Evolutionary conservation across 306 rosid species (phyloP).

Genomic region (Neltuma alba): DNA sequence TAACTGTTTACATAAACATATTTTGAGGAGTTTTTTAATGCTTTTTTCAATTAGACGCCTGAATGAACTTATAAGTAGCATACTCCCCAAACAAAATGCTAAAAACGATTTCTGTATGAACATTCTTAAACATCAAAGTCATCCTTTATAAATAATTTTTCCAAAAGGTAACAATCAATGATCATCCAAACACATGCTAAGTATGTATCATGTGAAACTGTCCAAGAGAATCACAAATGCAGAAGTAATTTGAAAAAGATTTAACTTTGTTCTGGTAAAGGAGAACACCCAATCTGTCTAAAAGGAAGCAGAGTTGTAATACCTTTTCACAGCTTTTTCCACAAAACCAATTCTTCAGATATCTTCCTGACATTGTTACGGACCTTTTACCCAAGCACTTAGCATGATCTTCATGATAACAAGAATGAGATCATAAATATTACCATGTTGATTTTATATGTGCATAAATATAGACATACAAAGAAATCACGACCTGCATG

Average conservation of each 20-base stretch:
- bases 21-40: not conserved
- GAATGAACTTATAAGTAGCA: not conserved
- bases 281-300: conserved; percentile 3
- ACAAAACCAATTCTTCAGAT: conserved; percentile 62
- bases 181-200: no score
- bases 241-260: not conserved
- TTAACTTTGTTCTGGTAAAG: not conserved
- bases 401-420: conserved; percentile 64
- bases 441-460: not conserved
- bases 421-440: conserved; percentile 30
- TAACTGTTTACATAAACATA: not conserved
- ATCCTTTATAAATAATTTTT: not conserved
- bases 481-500: conserved; percentile 6
- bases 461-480: conserved; percentile 3
- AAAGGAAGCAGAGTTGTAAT: conserved; percentile 24
- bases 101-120: not conserved
- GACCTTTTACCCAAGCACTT: conserved; percentile 53
- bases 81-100: not conserved
- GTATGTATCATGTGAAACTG: not conserved
- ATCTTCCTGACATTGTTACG: conserved; percentile 31
- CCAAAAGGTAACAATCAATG: not conserved
- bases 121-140: not conserved
- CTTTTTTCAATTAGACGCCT: not conserved
- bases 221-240: not conserved
- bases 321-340: conserved; percentile 70